Evolutionary conservation across 495 filamentous ascomycete species (phyloP), one percentile per base, ranked within the genome.

Genomic region (Elaphomyces granulatus): DNA sequence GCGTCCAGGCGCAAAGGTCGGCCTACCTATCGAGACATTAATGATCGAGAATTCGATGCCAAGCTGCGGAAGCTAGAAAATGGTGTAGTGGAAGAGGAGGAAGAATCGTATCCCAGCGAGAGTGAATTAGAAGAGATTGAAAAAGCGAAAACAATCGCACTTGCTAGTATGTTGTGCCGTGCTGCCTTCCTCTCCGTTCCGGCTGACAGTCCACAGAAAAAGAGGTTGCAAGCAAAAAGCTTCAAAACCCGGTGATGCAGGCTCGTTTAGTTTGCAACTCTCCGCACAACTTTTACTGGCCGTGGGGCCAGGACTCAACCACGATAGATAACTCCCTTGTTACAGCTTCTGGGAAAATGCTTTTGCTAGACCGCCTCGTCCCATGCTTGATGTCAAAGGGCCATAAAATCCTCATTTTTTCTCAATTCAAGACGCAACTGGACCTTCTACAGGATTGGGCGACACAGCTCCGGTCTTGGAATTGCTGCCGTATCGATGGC

Each of bases 281-380:
- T 1, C 90, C 90, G 0, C 88, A 95, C 59, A 88, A 94, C 49
- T 96, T 98, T 63, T 95, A 87, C 62, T 90, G 85, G 64, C 90
- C 90, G 0, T 98, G 85, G 76, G 59, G 56, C 14, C 68, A 73
- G 38, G 56, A 64, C 9, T 49, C 67, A 0, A 49, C 54, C 3
- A 47, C 55, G 1, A 63, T 80, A 1, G 86, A 96, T 52, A 80
- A 88, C 50, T 75, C 68, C 20, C 71, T 96, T 9, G 74, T 95
- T 38, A 86, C 80, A 0, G 72, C 79, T 2, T 93, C 86, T 0
- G 90, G 87, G 8, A 98, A 96, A 59, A 94, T 96, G 86, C 74
- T 92, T 7, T 71, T 98, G 2, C 74, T 98, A 1, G 90, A 96
- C 54, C 75, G 84, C 1, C 67, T 98, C 0, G 71, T 96, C 0